Evolutionary conservation across 805 yeast genomes (phyloP), one percentile per base, ranked within the genome.

Genomic region (Candida maesae): DNA sequence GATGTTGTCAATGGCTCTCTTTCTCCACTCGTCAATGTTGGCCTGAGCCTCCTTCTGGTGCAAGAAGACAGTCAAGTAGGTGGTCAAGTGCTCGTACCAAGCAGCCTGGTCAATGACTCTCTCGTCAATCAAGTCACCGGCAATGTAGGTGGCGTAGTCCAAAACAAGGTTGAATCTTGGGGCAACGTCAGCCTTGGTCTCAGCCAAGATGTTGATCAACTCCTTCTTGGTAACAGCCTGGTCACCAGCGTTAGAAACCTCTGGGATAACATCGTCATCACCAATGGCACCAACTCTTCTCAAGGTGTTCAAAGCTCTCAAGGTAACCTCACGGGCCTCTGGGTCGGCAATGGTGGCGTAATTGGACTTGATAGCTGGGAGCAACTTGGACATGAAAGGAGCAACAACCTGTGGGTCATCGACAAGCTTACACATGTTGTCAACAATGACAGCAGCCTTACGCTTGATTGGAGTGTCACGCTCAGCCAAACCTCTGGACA

Each of bases 391-490:
- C 84, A 93, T 76, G 87, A 93, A 93, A 58, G 99, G 99, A 78
- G 98, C 99, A 74, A 93, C 95, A 67, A 93, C 95, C 78, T 93
- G 98, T 61, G 99, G 99, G 70, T 93, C 99, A 69, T 93, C 99
- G 77, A 93, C 99, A 73, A 93, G 87, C 76, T 93, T 93, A 86
- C 99, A 93, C 99, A 93, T 93, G 95, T 93, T 93, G 73, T 93
- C 99, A 64, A 91, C 85, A 73, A 93, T 93, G 68, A 93, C 99
- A 60, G 99, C 99, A 65, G 98, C 84, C 80, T 93, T 93, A 81
- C 99, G 90, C 86, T 93, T 93, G 80, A 93, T 93, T 61, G 97
- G 78, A 59, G 99, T 93, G 66, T 93, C 99, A 81, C 99, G 93
- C 80, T 93, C 99, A 65, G 95, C 95, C 68, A 93, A 81, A 91